Conservation (phyloP, 352 stramenopile genomes). For the Blastocystis sp. region DNA sequence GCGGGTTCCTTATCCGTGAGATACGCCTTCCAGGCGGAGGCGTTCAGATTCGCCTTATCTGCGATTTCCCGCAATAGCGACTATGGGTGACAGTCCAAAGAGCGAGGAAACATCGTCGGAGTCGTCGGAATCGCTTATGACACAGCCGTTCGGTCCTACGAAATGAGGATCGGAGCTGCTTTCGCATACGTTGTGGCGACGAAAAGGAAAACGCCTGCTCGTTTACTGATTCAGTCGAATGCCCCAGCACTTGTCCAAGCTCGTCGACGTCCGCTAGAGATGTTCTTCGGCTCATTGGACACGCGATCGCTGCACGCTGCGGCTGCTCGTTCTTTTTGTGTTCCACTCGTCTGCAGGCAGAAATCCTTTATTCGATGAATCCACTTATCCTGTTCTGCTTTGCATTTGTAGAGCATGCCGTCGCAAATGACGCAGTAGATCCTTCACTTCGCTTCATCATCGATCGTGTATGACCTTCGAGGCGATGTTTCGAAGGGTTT, state of each 20-base stretch:
- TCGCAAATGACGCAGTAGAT: not conserved
- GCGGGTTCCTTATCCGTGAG: not conserved
- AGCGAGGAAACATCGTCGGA: slow-evolving; percentile 3
- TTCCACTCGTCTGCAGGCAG: not conserved
- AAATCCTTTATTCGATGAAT: not conserved
- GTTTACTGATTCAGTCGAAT: not conserved
- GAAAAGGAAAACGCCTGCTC: not conserved
- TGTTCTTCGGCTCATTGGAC: slow-evolving; percentile 24
- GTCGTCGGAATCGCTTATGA: not conserved
- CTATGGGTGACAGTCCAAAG: not conserved
- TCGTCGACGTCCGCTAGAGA: slow-evolving; percentile 26
- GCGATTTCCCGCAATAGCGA: not conserved
- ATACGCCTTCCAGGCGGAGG: slow-evolving; percentile 3
- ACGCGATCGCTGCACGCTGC: not conserved
- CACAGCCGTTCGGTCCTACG: not conserved
- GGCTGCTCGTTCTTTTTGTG: not conserved
- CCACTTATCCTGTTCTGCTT: not conserved
- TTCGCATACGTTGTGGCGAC: not conserved
- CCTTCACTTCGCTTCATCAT: not conserved
- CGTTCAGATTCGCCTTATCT: not conserved
- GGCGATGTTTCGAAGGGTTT: not conserved
- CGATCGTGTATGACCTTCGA: slow-evolving; percentile 10
- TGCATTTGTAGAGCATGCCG: not conserved
- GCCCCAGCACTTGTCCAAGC: not conserved
- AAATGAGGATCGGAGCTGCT: not conserved